Conservation (phyloP, 2,329 filamentous ascomycete genomes). For the Fusarium virguliforme region DNA sequence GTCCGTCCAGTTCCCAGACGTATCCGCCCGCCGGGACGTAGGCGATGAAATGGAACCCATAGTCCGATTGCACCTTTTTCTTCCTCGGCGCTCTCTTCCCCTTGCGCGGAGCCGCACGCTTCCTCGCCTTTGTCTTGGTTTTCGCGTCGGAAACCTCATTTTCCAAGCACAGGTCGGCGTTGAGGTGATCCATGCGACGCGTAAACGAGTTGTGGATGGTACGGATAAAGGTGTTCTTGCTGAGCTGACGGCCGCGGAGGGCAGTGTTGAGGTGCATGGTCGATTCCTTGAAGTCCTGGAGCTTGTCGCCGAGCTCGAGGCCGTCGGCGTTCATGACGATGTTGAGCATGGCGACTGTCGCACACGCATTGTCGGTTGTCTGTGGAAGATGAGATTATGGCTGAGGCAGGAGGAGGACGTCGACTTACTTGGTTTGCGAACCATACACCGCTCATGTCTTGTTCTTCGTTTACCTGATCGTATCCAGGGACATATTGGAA, state of each 20-base stretch:
- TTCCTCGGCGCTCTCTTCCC: conserved; percentile 53
- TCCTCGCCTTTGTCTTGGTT: conserved; percentile 54
- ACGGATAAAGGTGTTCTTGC: conserved; percentile 82
- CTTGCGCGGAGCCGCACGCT: conserved; percentile 55
- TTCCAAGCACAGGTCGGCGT: conserved; percentile 76
- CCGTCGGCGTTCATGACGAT: conserved; percentile 88
- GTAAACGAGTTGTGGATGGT: conserved; percentile 91
- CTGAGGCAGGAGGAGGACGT: neutral
- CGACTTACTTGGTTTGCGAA: conserved; percentile 87
- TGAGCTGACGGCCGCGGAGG: conserved; percentile 82
- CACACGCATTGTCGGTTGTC: conserved; percentile 89
- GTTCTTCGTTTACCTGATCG: conserved; percentile 67
- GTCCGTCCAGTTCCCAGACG: conserved; percentile 91
- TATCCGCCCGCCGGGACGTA: conserved; percentile 83
- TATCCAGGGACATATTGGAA: conserved; percentile 78
- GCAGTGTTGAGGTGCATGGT: conserved; percentile 79
- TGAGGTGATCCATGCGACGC: conserved; percentile 81
- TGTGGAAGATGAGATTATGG: conserved; percentile 55
- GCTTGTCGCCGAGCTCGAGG: conserved; percentile 78
- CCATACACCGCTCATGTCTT: conserved; percentile 79
- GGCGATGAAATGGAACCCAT: conserved; percentile 89
- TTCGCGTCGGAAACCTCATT: conserved; percentile 66
- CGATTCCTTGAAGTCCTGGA: conserved; percentile 80
- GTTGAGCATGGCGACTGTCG: conserved; percentile 92
- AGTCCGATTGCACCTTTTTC: conserved; percentile 68